These are phyloP conservation scores for Dactylella cylindrospora DNA, from an alignment of 2,329 filamentous ascomycete species.

Conservation along the genomic window DNA sequence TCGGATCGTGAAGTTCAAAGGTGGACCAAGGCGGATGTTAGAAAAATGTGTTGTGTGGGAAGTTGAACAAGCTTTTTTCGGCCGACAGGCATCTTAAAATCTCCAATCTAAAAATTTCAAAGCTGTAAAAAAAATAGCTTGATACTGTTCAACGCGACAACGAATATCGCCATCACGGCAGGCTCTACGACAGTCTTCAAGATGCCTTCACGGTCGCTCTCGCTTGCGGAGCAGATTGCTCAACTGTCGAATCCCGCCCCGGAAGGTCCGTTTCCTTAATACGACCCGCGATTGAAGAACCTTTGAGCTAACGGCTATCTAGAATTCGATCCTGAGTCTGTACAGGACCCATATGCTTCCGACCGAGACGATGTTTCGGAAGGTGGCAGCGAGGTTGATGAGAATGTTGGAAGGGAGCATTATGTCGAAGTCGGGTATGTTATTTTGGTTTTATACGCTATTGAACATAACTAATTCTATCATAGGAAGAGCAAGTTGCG, in stretches of 20 bases:
- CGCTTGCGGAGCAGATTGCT: constrained; percentile 47
- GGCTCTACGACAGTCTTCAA: constrained; percentile 5
- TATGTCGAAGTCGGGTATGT: constrained; percentile 73
- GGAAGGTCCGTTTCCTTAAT: constrained; percentile 44
- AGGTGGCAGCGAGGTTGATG: constrained; percentile 57
- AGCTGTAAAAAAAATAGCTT: background rate
- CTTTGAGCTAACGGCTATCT: constrained; percentile 26
- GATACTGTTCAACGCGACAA: constrained; percentile 8
- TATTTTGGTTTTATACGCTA: constrained; percentile 25
- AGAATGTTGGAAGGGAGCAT: constrained; percentile 73
- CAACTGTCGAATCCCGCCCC: constrained; percentile 48
- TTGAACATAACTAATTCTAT: constrained; percentile 28
- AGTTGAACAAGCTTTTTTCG: constrained; percentile 40
- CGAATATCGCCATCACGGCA: background rate
- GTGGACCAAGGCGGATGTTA: background rate
- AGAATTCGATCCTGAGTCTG: constrained; percentile 57
- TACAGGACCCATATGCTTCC: constrained; percentile 60
- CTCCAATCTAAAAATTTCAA: constrained; percentile 34
- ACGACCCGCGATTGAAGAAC: too few relatives aligned
- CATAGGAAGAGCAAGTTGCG: constrained; percentile 77
- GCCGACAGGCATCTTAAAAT: constrained; percentile 42
- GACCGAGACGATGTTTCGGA: constrained; percentile 59
- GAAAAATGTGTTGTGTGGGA: constrained; percentile 39
- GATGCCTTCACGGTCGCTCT: constrained; percentile 45
- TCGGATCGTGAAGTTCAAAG: constrained; percentile 1